Conservation (phyloP, 345 rosid genomes). For the Linum trigynum region DNA sequence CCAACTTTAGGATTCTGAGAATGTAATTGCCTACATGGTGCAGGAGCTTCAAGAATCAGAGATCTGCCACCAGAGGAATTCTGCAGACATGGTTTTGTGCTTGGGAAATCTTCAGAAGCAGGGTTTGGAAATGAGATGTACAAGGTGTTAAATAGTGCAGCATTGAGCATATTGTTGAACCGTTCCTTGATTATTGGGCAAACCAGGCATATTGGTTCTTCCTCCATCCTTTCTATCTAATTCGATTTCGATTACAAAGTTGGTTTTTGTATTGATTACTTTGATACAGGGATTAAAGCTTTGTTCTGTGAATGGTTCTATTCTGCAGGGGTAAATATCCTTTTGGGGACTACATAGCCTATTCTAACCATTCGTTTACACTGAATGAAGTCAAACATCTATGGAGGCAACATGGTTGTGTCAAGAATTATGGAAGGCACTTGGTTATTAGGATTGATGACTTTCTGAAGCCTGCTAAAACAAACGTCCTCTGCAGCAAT, state of each 20-base stretch:
- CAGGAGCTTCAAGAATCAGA: conserved; percentile 70
- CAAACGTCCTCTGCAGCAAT: conserved; percentile 75
- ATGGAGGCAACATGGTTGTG: conserved; percentile 72
- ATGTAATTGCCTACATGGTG: not conserved
- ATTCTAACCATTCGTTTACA: conserved; percentile 64
- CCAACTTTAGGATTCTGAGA: not conserved
- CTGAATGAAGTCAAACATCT: conserved; percentile 79
- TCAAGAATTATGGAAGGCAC: conserved; percentile 50
- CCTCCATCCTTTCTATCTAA: conserved; percentile 64
- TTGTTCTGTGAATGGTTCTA: conserved; percentile 3
- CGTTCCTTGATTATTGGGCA: conserved; percentile 97
- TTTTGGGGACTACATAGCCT: conserved; percentile 79
- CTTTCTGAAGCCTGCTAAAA: conserved; percentile 74
- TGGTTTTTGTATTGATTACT: not conserved
- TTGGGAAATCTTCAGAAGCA: conserved; percentile 94
- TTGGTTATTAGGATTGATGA: conserved; percentile 83
- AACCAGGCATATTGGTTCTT: conserved; percentile 99
- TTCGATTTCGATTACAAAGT: conserved; percentile 3
- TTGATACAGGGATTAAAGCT: not conserved
- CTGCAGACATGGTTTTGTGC: conserved; percentile 70
- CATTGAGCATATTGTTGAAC: conserved; percentile 76
- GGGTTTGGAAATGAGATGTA: conserved; percentile 98
- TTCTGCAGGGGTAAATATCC: conserved; percentile 77
- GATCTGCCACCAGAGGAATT: conserved; percentile 69
- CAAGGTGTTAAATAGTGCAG: conserved; percentile 86